phyloP scores from a whole-genome alignment of 2,329 filamentous ascomycete genomes.

The Balansia obtecta region DNA sequence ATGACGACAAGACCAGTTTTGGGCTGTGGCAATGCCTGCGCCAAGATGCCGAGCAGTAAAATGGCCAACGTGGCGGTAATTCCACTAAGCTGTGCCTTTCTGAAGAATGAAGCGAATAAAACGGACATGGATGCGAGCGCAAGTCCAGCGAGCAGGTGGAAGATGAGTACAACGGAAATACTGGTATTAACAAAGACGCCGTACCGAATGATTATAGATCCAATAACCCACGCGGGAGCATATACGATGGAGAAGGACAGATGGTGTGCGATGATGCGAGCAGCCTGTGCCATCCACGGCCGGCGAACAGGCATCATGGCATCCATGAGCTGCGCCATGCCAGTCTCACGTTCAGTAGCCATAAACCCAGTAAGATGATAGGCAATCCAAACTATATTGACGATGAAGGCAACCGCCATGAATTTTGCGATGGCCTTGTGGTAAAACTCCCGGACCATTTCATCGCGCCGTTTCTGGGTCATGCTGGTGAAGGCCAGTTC shows the following conservation, averaged over 20 bases:
- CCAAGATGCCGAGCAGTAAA: conserved; percentile 67
- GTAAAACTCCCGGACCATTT: conserved; percentile 55
- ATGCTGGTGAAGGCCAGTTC: conserved; percentile 68
- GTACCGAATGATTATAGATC: conserved; percentile 48
- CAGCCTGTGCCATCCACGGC: conserved; percentile 65
- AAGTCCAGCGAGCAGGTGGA: conserved; percentile 64
- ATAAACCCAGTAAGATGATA: conserved; percentile 83
- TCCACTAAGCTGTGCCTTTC: conserved; percentile 75
- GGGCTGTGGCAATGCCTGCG: conserved; percentile 58
- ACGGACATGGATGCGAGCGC: conserved; percentile 71
- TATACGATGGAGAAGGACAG: conserved; percentile 72
- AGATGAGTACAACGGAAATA: conserved; percentile 54
- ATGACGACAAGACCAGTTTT: conserved; percentile 52
- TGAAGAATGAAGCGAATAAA: conserved; percentile 73
- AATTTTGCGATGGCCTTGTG: conserved; percentile 62
- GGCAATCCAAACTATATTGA: conserved; percentile 66
- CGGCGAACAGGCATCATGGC: conserved; percentile 75
- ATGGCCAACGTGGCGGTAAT: conserved; percentile 63
- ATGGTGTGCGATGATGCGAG: conserved; percentile 68
- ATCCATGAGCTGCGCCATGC: conserved; percentile 80
- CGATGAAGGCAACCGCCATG: conserved; percentile 66
- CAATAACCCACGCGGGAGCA: conserved; percentile 69
- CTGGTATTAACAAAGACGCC: conserved; percentile 56
- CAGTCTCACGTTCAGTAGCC: conserved; percentile 72
- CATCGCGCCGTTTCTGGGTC: conserved; percentile 53